Evolutionary conservation across 495 filamentous ascomycete species (phyloP), one percentile per base, ranked within the genome.

Genomic region (Talaromyces adpressus): DNA sequence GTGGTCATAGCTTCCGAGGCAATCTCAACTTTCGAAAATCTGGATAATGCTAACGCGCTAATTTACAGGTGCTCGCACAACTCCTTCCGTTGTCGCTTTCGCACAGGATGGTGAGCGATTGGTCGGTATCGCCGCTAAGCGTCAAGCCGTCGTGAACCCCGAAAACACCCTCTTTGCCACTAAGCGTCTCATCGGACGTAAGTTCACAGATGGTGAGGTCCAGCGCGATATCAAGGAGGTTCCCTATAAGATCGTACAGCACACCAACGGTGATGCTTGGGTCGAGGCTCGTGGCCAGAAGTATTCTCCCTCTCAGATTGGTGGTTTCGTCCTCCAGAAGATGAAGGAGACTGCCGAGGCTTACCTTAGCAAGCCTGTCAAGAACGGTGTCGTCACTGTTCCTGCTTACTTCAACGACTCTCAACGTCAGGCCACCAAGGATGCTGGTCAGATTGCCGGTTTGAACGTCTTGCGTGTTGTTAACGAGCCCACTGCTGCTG

Each of bases 131-230:
- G 91, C 94, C 57, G 94, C 94, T 66, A 98, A 98, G 86, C 93
- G 94, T 73, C 94, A 98, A 79, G 94, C 94, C 57, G 95, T 98
- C 69, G 95, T 98, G 69, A 98, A 98, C 84, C 94, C 94, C 3
- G 94, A 98, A 78, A 98, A 98, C 81, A 98, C 94, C 57, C 87
- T 98, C 57, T 98, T 98, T 75, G 94, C 94, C 78, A 98, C 94
- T 64, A 98, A 98, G 89, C 92, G 94, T 87, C 87, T 98, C 74
- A 98, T 98, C 74, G 94, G 94, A 68, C 92, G 94, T 73, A 98
- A 98, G 83, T 98, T 92, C 83, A 94, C 89, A 73, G 94, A 98
- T 73, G 72, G 83, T 67, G 94, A 98, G 84, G 92, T 96, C 45
- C 94, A 98, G 84, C 90, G 93, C 72, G 94, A 98, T 70, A 93